Conservation (phyloP, 306 rosid genomes). For the Cucumis melo region DNA sequence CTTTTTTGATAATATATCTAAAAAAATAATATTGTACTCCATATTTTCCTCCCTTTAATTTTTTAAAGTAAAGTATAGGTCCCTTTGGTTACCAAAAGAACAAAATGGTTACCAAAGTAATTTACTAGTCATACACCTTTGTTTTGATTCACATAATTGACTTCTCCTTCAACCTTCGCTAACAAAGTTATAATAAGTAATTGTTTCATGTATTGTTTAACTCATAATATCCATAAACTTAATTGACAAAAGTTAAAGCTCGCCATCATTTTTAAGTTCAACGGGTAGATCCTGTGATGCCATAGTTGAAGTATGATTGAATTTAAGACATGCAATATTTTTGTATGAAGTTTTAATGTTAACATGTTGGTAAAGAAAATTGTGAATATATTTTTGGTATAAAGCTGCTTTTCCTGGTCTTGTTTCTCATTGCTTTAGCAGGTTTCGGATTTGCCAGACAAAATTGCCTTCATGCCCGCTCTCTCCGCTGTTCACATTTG, state of each 20-base stretch:
- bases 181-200: not conserved
- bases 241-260: too few relatives aligned
- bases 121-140: not conserved
- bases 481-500: not conserved
- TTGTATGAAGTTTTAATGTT: not conserved
- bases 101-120: too few relatives aligned
- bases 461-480: not conserved
- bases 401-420: not conserved
- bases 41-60: not conserved
- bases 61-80: not conserved
- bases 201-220: not conserved
- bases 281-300: too few relatives aligned
- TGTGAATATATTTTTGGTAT: not conserved
- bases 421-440: conserved; percentile 1
- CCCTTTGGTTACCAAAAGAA: too few relatives aligned
- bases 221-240: not conserved
- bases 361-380: not conserved
- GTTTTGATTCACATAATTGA: not conserved
- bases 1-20: not conserved
- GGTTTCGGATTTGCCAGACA: not conserved
- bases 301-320: too few relatives aligned
- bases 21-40: not conserved
- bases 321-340: too few relatives aligned
- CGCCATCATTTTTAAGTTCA: too few relatives aligned
- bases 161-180: not conserved